Evolutionary conservation across 2,329 filamentous ascomycete species (phyloP), one percentile per base, ranked within the genome.

Genomic region (Botryotinia convoluta): DNA sequence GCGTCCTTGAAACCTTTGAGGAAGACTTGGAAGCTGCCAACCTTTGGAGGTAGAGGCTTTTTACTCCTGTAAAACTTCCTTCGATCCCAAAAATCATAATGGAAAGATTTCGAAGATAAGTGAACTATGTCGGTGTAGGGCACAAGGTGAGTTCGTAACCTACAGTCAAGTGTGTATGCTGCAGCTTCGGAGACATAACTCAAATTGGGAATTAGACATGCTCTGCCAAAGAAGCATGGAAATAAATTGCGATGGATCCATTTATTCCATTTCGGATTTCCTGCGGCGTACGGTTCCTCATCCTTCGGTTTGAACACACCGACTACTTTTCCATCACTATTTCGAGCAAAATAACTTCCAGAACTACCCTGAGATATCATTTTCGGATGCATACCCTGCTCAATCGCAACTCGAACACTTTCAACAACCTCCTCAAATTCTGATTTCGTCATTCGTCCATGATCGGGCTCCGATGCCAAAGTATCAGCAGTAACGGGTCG

Each of bases 231-330:
- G 83, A 93, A 98, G 84, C 97, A 99, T 14, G 96, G 96, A 78
- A 99, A 98, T 76, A 99, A 82, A 82, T 99, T 99, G 76, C 96
- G 88, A 82, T 99, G 96, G 84, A 99, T 95, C 96, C 96, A 99
- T 84, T 99, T 99, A 78, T 97, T 98, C 95, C 95, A 98, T 82
- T 99, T 99, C 9, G 96, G 96, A 81, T 99, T 99, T 78, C 94
- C 92, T 45, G 93, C 96, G 1, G 96, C 96, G 81, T 98, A 99
- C 0, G 96, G 96, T 82, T 99, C 97, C 84, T 99, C 96, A 79
- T 99, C 96, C 84, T 99, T 99, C 60, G 96, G 96, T 82, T 99
- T 99, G 85, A 99, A 99, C 7, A 99, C 96, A 51, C 95, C 96
- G 6, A 99, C 94, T 26, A 98, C 93, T 84, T 97, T 98, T 69